Base-by-base conservation (phyloP, 78 protist species). In the Planoprotostelium fungivorum region DNA sequence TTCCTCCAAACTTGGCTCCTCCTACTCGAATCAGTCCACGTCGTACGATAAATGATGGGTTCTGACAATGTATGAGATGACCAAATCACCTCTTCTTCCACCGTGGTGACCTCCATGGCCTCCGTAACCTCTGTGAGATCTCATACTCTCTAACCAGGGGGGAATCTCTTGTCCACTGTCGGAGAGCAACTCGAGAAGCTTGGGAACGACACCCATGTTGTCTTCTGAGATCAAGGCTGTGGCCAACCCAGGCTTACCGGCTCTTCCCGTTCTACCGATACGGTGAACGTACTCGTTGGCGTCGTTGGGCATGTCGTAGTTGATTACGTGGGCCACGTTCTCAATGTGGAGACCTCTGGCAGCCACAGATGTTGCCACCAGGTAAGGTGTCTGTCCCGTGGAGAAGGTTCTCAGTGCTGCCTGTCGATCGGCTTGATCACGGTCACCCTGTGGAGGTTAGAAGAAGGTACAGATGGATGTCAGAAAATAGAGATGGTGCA, bases 341-440 rank as follows among this genome's bases (percentile, higher is more conserved):
- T 97, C 98, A 38, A 99, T 97, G 92, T 99, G 99, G 29, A 99
- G 93, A 0, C 99, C 99, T 38, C 99, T 96, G 0, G 99, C 95
- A 34, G 99, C 99, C 10, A 99, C 99, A 38, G 97, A 99, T 31
- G 99, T 99, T 35, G 99, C 99, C 29, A 98, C 99, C 35, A 99
- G 94, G 86, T 98, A 85, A 31, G 97, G 95, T 38, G 97, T 89
- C 5, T 36, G 73, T 83, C 94, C 94, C 1, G 73, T 1, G 29
- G 98, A 91, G 94, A 96, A 97, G 31, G 87, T 36, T 86, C 84
- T 90, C 38, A 98, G 97, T 5, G 98, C 99, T 0, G 84, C 90
- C 88, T 99, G 99, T 23, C 99, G 93, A 92, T 99, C 98, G 16
- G 36, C 38, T 93, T 99, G 99, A 9, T 95, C 29, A 36, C 99